Evolutionary conservation across 495 filamentous ascomycete species (phyloP), one percentile per base, ranked within the genome.

Genomic region (Daldinia loculata): DNA sequence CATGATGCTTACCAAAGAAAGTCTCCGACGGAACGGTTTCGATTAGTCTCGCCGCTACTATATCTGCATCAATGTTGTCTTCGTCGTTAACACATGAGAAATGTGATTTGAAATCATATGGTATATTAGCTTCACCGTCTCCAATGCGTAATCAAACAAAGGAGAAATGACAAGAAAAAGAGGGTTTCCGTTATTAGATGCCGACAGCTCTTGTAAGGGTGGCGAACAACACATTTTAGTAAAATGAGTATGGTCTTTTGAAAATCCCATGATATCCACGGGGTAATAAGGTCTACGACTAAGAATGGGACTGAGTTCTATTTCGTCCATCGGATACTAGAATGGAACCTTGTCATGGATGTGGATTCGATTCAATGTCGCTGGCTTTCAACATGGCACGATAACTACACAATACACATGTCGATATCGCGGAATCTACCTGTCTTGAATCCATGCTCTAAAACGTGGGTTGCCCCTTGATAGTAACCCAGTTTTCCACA

Each of bases 391-490:
- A 12, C 24, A 48, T 48, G 17, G 43, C 9, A 48, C 43, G 8
- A 24, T 9, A 24, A 48, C 24, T 52, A 15, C 50, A 29, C 6
- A 11, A 29, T 12, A 26, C 24, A 26, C 6, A 30, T 53, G 50
- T 63, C 51, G 38, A 66, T 43, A 24, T 45, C 41, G 6, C n/a
- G 17, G 41, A 45, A 45, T 22, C 41, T 45, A 45, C 17, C 0
- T 22, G 41, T 45, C 43, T 48, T 48, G 5, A 48, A 48, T 48
- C 56, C 61, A 68, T 69, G 70, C 65, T 59, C 34, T 27, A 67
- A 72, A 68, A 67, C 64, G 19, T 56, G 15, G 38, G n/a, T 39
- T 45, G 19, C 63, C 59, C 63, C 63, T 67, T 27, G 43, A 48
- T 48, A 22, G 43, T 48, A 48, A 48, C 43, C 43, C 19, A 60